Evolutionary conservation across 371 early-diverging fungal species (phyloP).

Genomic region (Nematocida parisii): DNA sequence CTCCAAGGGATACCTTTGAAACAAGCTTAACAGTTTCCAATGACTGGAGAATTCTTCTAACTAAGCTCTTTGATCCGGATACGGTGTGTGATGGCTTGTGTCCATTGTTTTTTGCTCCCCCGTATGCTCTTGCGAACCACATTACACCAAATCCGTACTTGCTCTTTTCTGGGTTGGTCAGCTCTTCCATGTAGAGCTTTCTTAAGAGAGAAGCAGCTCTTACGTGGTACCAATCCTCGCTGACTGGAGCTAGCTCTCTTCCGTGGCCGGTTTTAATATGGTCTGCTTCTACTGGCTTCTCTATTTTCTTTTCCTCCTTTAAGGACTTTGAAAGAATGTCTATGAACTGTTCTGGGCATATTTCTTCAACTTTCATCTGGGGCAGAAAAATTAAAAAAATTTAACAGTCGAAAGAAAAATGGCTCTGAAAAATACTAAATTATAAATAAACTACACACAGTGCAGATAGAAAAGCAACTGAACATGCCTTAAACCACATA

Average conservation of each 20-base stretch:
- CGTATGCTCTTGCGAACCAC: constrained; percentile 54
- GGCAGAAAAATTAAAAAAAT: constrained; percentile 56
- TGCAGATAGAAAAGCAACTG: no score
- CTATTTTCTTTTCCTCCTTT: constrained; percentile 60
- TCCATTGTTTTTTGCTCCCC: constrained; percentile 57
- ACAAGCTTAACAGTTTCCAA: constrained; percentile 36
- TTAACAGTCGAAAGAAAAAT: constrained; percentile 21
- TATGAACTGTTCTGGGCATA: constrained; percentile 63
- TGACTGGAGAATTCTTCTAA: constrained; percentile 45
- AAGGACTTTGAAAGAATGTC: constrained; percentile 58
- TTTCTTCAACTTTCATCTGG: constrained; percentile 65
- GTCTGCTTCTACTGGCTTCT: constrained; percentile 60
- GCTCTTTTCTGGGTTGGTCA: constrained; percentile 36
- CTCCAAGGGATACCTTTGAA: constrained; percentile 25
- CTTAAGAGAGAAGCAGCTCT: constrained; percentile 68
- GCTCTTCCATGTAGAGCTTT: constrained; percentile 59
- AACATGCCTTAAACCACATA: no score
- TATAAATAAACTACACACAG: no score
- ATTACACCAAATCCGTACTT: constrained; percentile 55
- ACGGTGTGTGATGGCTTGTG: constrained; percentile 60
- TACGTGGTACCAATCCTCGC: constrained; percentile 66
- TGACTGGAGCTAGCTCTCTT: constrained; percentile 65
- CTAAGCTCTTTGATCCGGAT: constrained; percentile 56
- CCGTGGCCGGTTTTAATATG: constrained; percentile 69
- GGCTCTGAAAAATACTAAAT: constrained; percentile 13